phyloP scores from a whole-genome alignment of 768 basidiomycete species.

The Russula emetica region DNA sequence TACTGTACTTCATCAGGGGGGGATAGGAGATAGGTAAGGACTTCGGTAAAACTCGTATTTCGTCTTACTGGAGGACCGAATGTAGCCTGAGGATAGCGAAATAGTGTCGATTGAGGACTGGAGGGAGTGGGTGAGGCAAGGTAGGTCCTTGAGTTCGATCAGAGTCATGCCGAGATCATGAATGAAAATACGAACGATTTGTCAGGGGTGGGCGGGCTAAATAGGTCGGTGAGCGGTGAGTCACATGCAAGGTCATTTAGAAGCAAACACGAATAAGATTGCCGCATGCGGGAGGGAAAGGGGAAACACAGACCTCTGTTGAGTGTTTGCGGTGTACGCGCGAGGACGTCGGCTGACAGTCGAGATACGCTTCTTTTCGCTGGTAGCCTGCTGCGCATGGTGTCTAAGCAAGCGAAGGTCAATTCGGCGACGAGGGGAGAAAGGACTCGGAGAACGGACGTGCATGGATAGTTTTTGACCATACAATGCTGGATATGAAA shows the following conservation, averaged over 20 bases:
- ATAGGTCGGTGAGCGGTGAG: background rate
- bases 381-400: slow-evolving; percentile 78
- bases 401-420: slow-evolving; percentile 45
- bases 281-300: background rate
- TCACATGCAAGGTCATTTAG: background rate
- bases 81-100: slow-evolving; percentile 32
- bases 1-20: slow-evolving; percentile 56
- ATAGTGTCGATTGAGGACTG: slow-evolving; percentile 33
- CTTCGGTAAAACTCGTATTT: slow-evolving; percentile 58
- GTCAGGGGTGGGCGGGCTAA: slow-evolving; percentile 16
- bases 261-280: background rate
- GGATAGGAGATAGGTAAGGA: slow-evolving; percentile 69
- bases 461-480: slow-evolving; percentile 88
- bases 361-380: slow-evolving; percentile 71
- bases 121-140: slow-evolving; percentile 32
- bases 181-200: slow-evolving; percentile 21
- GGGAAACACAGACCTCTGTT: slow-evolving; percentile 42
- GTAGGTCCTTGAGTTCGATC: background rate
- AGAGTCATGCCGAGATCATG: background rate
- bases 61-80: slow-evolving; percentile 44
- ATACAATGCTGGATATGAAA: slow-evolving; percentile 61
- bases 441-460: slow-evolving; percentile 48
- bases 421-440: slow-evolving; percentile 28
- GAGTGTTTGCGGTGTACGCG: slow-evolving; percentile 46
- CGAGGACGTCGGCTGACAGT: slow-evolving; percentile 59